Evolutionary conservation across 768 basidiomycete species (phyloP).

Genomic region (Melanogaster broomeanus): DNA sequence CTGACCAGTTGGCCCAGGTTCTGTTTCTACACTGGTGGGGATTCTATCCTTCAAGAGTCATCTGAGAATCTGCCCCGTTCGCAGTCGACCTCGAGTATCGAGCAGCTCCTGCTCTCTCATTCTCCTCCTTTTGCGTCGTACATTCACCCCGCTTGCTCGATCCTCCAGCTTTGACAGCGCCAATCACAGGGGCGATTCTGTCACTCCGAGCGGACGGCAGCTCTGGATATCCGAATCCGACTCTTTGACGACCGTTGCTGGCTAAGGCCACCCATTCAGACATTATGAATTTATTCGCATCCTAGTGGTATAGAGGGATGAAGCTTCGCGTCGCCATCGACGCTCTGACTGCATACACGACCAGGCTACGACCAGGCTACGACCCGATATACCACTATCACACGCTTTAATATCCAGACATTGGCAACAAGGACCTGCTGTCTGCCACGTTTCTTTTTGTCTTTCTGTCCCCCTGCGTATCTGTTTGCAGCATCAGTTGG

Average conservation of each 20-base stretch:
- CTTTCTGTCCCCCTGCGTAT: background rate
- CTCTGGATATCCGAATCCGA: slow-evolving; percentile 14
- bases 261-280: background rate
- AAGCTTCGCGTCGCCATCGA: background rate
- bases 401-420: background rate
- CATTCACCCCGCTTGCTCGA: slow-evolving; percentile 19
- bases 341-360: background rate
- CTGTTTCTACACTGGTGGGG: slow-evolving; percentile 77
- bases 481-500: background rate
- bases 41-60: slow-evolving; percentile 32
- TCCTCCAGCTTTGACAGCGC: slow-evolving; percentile 34
- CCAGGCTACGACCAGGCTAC: background rate
- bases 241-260: slow-evolving; percentile 11
- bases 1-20: slow-evolving; percentile 47
- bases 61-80: slow-evolving; percentile 37
- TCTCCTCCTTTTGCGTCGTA: slow-evolving; percentile 30
- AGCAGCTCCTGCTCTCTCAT: slow-evolving; percentile 45
- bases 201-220: slow-evolving; percentile 28
- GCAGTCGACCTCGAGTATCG: slow-evolving; percentile 56
- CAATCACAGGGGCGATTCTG: slow-evolving; percentile 22
- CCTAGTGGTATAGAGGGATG: too few relatives aligned
- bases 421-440: background rate
- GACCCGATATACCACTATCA: background rate
- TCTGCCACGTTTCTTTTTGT: background rate
- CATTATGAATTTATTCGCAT: background rate